phyloP scores from a whole-genome alignment of 2,329 filamentous ascomycete genomes.

The Talaromyces atroroseus region DNA sequence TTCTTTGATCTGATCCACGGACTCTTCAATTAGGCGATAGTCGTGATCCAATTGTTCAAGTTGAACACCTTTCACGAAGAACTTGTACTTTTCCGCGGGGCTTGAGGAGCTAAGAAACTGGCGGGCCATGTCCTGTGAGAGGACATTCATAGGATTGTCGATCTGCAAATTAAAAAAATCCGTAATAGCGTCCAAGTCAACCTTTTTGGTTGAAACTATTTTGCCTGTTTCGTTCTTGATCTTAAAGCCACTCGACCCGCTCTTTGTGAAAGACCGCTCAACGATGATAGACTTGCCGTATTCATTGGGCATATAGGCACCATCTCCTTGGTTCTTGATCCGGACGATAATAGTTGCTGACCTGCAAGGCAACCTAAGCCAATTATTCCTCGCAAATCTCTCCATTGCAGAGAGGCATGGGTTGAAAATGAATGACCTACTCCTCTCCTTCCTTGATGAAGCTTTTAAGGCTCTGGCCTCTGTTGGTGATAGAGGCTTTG shows the following conservation, averaged over 20 bases:
- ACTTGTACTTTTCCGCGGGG: constrained; percentile 84
- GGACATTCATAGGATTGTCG: constrained; percentile 91
- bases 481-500: constrained; percentile 87
- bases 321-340: constrained; percentile 83
- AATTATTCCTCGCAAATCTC: constrained; percentile 10
- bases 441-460: constrained; percentile 88
- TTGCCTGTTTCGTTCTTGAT: constrained; percentile 68
- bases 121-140: constrained; percentile 91
- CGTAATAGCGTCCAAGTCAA: constrained; percentile 84
- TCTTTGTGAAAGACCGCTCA: constrained; percentile 79
- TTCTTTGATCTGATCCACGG: constrained; percentile 64
- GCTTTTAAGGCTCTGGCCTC: constrained; percentile 79
- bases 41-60: constrained; percentile 88
- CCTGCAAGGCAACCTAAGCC: constrained; percentile 21
- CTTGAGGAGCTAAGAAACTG: constrained; percentile 86
- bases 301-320: constrained; percentile 74
- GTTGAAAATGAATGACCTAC: constrained; percentile 38
- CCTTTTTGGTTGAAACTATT: constrained; percentile 73
- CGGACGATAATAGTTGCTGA: constrained; percentile 66
- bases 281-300: constrained; percentile 83
- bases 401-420: background rate
- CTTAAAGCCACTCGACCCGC: constrained; percentile 76
- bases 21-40: constrained; percentile 77
- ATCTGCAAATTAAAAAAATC: constrained; percentile 93
- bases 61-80: constrained; percentile 91